Conservation (phyloP, 768 basidiomycete genomes). For the Pleurotus sapidus region DNA sequence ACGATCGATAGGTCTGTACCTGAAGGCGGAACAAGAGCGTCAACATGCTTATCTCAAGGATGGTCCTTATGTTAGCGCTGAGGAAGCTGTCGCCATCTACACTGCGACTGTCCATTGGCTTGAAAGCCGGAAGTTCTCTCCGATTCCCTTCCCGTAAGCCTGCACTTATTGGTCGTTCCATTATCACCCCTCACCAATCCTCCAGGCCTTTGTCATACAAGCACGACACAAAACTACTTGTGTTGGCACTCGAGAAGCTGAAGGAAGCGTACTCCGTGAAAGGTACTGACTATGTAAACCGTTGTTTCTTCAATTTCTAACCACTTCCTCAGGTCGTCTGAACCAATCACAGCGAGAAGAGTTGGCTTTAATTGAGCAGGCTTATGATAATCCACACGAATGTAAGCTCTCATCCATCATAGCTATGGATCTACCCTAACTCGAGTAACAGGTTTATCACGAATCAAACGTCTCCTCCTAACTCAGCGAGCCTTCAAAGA, state of each 20-base stretch:
- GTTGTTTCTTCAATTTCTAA: not conserved
- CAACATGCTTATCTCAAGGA: slow-evolving; percentile 99
- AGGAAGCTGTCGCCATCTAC: slow-evolving; percentile 98
- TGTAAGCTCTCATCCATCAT: slow-evolving; percentile 42
- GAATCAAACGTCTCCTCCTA: slow-evolving; percentile 94
- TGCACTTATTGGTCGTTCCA: not conserved
- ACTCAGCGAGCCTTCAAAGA: slow-evolving; percentile 99
- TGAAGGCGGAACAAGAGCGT: slow-evolving; percentile 98
- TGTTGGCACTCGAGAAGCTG: slow-evolving; percentile 94
- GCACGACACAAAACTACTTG: slow-evolving; percentile 97
- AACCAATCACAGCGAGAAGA: slow-evolving; percentile 99
- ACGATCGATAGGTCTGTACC: slow-evolving; percentile 62
- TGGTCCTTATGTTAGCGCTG: slow-evolving; percentile 97
- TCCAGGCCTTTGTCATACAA: slow-evolving; percentile 91
- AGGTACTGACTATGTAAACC: slow-evolving; percentile 31
- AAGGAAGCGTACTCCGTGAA: slow-evolving; percentile 99
- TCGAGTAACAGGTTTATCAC: slow-evolving; percentile 64
- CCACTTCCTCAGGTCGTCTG: slow-evolving; percentile 53
- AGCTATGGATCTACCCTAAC: not conserved
- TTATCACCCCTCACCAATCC: not conserved
- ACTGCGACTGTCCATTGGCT: slow-evolving; percentile 99
- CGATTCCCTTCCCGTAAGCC: slow-evolving; percentile 94
- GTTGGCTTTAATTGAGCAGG: slow-evolving; percentile 96
- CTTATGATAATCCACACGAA: slow-evolving; percentile 99
- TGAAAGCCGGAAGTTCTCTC: slow-evolving; percentile 95